Percentiles rank a stretch among this genome's conserved stretches.
Conservation (phyloP, 2,329 filamentous ascomycete genomes). For the Fusarium lateritium region DNA sequence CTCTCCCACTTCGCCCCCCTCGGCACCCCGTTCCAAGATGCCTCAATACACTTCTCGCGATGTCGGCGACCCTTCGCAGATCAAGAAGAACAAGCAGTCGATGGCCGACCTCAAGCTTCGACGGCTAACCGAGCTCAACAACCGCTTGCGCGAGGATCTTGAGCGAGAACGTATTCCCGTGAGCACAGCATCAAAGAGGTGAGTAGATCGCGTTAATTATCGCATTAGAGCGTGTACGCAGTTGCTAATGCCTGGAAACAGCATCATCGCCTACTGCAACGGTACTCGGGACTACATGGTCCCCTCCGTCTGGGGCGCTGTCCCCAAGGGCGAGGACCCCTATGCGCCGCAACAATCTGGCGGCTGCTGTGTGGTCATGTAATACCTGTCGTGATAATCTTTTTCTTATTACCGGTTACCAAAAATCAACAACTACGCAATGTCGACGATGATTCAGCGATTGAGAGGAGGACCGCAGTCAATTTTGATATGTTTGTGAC, state of each 20-base stretch:
- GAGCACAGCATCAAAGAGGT: slow-evolving; percentile 92
- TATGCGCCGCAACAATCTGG: slow-evolving; percentile 95
- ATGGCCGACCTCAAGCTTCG: slow-evolving; percentile 99
- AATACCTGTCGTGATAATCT: slow-evolving; percentile 51
- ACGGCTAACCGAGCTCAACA: slow-evolving; percentile 96
- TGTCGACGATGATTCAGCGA: slow-evolving; percentile 53
- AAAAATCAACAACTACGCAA: slow-evolving; percentile 50
- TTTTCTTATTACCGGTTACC: slow-evolving; percentile 48
- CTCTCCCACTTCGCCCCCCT: slow-evolving; percentile 27
- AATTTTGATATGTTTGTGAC: slow-evolving; percentile 49
- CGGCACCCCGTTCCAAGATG: slow-evolving; percentile 62
- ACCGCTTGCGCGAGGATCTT: slow-evolving; percentile 93
- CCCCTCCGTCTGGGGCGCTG: slow-evolving; percentile 93
- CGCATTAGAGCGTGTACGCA: background rate
- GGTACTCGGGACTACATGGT: slow-evolving; percentile 99
- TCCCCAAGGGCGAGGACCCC: slow-evolving; percentile 97
- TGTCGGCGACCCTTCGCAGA: slow-evolving; percentile 76
- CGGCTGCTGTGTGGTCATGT: slow-evolving; percentile 98
- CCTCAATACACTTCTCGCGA: slow-evolving; percentile 78
- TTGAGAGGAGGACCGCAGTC: slow-evolving; percentile 48
- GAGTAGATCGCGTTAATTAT: slow-evolving; percentile 52
- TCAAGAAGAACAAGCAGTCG: slow-evolving; percentile 96
- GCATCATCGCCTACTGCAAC: slow-evolving; percentile 98
- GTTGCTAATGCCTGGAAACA: slow-evolving; percentile 58
- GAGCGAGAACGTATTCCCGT: slow-evolving; percentile 96